Base-by-base conservation (phyloP, 108 stramenopile species). In the Nannochloropsis gaditana region DNA sequence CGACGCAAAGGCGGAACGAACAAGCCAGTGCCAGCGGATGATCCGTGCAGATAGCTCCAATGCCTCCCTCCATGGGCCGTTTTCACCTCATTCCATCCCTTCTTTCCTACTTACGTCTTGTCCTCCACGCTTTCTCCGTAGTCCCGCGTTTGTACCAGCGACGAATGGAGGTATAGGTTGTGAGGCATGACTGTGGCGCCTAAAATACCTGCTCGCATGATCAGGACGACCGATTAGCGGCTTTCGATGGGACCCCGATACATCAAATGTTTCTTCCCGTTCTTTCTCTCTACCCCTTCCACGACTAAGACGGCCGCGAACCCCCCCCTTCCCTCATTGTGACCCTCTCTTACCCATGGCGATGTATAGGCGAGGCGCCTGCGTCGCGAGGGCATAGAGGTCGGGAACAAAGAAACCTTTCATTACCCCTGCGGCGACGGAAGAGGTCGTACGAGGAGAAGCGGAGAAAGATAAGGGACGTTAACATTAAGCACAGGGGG, bases 121-220 rank as follows among this genome's bases (percentile, higher is more conserved):
- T 44, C 81, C 11, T 44, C 43, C 11, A 15, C 81, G 81, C 43
- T 82, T 15, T 42, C 43, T 10, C 43, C 81, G 43, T 42, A 82
- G 1, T 83, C 15, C 41, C 86, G n/a, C 10, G 86, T 83, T 21
- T 82, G 82, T 11, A 86, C 45, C 9, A 86, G 44, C 19, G 83
- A 83, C 9, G 86, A 86, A 21, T 86, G 86, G 1, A 86, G 80
- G 41, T 82, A 86, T n/a, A 86, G 41, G 21, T 86, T 86, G 45
- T 86, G 86, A 11, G 86, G 86, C 86, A 86, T 86, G 19, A 86
- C 86, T 42, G 86, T 86, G 17, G 86, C 86, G n/a, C 86, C 86
- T 11, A 86, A 42, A 45, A 86, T 86, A 17, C 86, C 83, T 19
- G 82, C 79, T n/a, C 81, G 80, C 17, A 86, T 15, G 82, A 83